Percentiles rank a stretch among this genome's conserved stretches.
phyloP scores from a whole-genome alignment of 768 basidiomycete species.

The Pleurotus djamor region DNA sequence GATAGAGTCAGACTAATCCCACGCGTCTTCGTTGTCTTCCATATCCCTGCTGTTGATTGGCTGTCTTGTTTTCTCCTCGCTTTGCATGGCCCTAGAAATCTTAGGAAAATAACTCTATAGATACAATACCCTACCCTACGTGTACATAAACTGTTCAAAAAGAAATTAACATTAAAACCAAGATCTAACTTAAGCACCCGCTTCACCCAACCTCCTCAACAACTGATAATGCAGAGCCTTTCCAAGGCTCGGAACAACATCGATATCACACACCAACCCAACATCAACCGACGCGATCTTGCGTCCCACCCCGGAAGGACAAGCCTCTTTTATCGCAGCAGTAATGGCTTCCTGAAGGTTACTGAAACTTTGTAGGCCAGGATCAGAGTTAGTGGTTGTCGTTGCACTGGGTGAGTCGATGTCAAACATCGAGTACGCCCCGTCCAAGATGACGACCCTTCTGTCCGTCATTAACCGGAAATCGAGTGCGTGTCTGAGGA shows the following conservation, averaged over 20 bases:
- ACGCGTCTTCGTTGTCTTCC: neutral
- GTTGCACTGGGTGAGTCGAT: constrained; percentile 10
- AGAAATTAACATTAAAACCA: constrained; percentile 7
- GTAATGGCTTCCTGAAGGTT: constrained; percentile 49
- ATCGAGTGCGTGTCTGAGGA: constrained; percentile 69
- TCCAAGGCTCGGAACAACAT: constrained; percentile 42
- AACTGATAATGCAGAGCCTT: constrained; percentile 51
- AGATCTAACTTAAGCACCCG: too few species aligned
- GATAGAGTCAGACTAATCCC: constrained; percentile 17
- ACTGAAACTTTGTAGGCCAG: constrained; percentile 59
- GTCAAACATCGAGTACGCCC: constrained; percentile 57
- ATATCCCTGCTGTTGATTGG: too few species aligned
- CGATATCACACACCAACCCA: constrained; percentile 60
- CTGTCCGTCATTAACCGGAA: constrained; percentile 70
- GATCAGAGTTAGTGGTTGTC: constrained; percentile 13
- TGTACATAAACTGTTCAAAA: constrained; percentile 11
- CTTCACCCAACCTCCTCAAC: constrained; percentile 1
- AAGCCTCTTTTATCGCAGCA: constrained; percentile 43
- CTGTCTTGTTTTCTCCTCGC: too few species aligned
- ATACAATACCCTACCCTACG: neutral
- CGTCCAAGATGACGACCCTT: constrained; percentile 74
- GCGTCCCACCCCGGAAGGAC: constrained; percentile 26
- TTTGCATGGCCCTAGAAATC: too few species aligned
- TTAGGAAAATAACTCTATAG: neutral
- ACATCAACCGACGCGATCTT: constrained; percentile 57